These are phyloP conservation scores for Scytalidium lignicola DNA, from an alignment of 2,329 filamentous ascomycete genomes.

Conservation along the genomic window DNA sequence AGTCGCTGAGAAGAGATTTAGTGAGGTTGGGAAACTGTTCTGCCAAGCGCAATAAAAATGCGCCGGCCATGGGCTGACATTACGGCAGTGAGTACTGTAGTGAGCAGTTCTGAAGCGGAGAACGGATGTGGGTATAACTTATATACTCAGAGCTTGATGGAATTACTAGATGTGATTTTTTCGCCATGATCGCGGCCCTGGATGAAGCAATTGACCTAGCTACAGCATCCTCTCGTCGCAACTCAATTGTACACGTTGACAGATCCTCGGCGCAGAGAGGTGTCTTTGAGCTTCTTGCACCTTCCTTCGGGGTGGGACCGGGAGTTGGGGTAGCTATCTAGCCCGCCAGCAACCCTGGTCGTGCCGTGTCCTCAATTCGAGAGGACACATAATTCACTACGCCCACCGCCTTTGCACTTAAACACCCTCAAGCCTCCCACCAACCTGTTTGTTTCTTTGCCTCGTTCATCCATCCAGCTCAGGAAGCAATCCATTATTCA, in stretches of 20 bases:
- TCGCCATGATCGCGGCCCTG: no score
- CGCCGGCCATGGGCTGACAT: neutral
- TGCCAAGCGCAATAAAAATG: neutral
- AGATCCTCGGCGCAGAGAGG: neutral
- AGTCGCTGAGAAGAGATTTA: neutral
- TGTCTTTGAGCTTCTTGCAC: neutral
- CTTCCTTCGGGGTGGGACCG: neutral
- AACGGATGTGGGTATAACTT: neutral
- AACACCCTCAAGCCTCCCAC: conserved; percentile 6
- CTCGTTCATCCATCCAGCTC: conserved; percentile 17
- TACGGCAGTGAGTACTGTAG: no score
- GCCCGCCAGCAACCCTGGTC: neutral
- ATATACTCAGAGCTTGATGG: no score
- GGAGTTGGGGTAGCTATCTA: neutral
- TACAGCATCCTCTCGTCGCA: neutral
- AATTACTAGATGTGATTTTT: no score
- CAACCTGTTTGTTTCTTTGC: conserved; percentile 9
- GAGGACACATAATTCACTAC: neutral
- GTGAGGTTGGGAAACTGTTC: neutral
- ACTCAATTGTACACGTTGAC: neutral
- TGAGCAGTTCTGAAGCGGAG: neutral
- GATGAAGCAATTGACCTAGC: neutral
- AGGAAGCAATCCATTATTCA: conserved; percentile 19
- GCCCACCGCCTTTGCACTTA: neutral
- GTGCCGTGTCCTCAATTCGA: neutral